Evolutionary conservation across 2,329 filamentous ascomycete genomes (phyloP), one percentile per base, ranked within the genome.

Genomic region (Clarireedia monteithiana): DNA sequence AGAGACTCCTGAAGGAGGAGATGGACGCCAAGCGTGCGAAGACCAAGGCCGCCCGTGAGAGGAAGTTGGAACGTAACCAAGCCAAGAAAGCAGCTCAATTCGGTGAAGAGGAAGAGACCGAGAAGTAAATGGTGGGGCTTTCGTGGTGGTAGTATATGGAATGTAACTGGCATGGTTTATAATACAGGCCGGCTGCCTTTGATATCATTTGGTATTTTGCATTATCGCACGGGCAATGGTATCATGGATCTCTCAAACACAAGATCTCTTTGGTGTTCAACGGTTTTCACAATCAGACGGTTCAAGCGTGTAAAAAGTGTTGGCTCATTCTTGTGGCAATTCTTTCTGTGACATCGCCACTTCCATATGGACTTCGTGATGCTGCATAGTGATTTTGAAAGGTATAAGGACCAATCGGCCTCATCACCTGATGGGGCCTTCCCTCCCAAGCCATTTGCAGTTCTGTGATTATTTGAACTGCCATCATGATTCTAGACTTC

Each of bases 11-110:
- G 78, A 92, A 95, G 88, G 91, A 97, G 76, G 91, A 97, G 83
- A 99, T 99, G 94, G 94, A 97, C 76, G 90, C 89, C 83, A 97
- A 96, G 87, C 91, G 94, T 81, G 90, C 91, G 77, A 96, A 96
- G 91, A 97, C 91, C 86, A 97, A 96, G 91, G 94, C 94, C 74
- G 94, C 94, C 71, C 91, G 94, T 80, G 94, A 97, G 88, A 88
- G 94, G 83, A 94, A 94, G 86, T 79, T 86, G 78, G 90, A 96
- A 83, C 89, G 95, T 78, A 83, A 87, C 75, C 77, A 81, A 74
- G 86, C 88, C 76, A 99, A 99, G 92, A 85, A 91, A 76, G 86
- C 83, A 73, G 91, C 89, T 73, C 75, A 95, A 75, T 74, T 87
- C 71, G 89, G 81, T 74, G 90, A 91, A 72, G 82, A 72, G 61